Conservation (phyloP, 345 rosid genomes). For the Raphanus raphanistrum region DNA sequence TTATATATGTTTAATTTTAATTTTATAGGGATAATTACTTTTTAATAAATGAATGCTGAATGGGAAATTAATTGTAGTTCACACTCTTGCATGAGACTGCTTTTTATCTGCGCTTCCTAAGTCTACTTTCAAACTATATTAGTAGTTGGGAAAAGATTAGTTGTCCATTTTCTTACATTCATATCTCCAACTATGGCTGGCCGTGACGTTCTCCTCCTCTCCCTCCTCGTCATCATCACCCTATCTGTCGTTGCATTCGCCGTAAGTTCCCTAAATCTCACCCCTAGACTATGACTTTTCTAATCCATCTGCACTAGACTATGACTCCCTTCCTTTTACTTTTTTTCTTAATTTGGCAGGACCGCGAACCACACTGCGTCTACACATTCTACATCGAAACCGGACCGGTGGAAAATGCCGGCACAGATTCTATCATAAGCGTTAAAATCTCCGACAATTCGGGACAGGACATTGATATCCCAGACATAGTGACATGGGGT, state of each 20-base stretch:
- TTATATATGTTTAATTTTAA: background rate
- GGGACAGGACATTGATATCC: conserved; percentile 50
- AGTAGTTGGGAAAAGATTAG: conserved; percentile 13
- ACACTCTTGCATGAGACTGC: background rate
- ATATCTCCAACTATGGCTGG: conserved; percentile 26
- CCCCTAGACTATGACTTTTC: background rate
- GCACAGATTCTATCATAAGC: conserved; percentile 74
- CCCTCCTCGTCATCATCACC: conserved; percentile 26
- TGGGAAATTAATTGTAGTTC: background rate
- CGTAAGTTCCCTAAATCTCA: conserved; percentile 20
- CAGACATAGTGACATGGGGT: conserved; percentile 68
- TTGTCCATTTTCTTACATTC: conserved; percentile 9
- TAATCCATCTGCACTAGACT: background rate
- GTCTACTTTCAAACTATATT: conserved; percentile 5
- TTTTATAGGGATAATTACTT: background rate
- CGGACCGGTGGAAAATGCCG: conserved; percentile 69
- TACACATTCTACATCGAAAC: conserved; percentile 71
- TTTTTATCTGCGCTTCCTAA: background rate
- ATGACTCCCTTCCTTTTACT: background rate
- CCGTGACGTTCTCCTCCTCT: conserved; percentile 33
- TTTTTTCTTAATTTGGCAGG: conserved; percentile 36
- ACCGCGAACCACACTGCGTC: conserved; percentile 56
- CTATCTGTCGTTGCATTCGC: conserved; percentile 22
- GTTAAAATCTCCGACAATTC: conserved; percentile 47
- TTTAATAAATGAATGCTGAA: background rate